phyloP scores from a whole-genome alignment of 371 early-diverging fungal genomes.

The Apophysomyces sp. region DNA sequence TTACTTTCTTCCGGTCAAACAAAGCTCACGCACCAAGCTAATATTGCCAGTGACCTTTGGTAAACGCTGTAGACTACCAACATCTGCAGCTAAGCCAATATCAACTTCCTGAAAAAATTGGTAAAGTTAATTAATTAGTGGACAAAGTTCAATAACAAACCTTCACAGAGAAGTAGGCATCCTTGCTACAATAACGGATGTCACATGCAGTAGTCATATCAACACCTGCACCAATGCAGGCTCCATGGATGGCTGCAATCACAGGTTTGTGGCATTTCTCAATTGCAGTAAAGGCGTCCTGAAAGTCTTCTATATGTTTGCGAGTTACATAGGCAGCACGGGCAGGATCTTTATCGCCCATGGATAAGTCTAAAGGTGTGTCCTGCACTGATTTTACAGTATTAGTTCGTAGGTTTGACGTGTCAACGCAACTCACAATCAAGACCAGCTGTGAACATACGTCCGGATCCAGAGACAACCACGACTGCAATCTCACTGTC shows the following conservation, averaged over 20 bases:
- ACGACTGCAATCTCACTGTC: constrained; percentile 71
- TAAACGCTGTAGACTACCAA: constrained; percentile 91
- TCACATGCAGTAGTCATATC: constrained; percentile 92
- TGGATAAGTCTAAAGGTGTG: not conserved
- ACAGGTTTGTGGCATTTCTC: constrained; percentile 89
- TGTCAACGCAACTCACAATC: constrained; percentile 61
- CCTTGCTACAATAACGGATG: constrained; percentile 81
- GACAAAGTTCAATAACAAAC: constrained; percentile 14
- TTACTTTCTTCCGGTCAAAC: constrained; percentile 79
- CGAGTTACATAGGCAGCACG: constrained; percentile 50
- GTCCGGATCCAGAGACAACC: constrained; percentile 74
- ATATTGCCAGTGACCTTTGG: constrained; percentile 93
- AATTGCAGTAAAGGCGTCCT: constrained; percentile 71
- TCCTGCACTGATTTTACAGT: not conserved
- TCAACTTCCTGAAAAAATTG: constrained; percentile 70
- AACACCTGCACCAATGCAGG: constrained; percentile 90
- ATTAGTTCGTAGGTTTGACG: not conserved
- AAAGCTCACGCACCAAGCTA: constrained; percentile 88
- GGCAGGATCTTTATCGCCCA: constrained; percentile 41
- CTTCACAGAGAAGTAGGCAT: constrained; percentile 84
- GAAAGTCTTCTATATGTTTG: constrained; percentile 52
- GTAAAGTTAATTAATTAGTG: not conserved
- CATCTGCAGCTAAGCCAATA: constrained; percentile 87
- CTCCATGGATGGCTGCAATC: constrained; percentile 85
- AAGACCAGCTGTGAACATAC: constrained; percentile 87